Conservation (phyloP, 163 green algal species). For the Volvox carteri region DNA sequence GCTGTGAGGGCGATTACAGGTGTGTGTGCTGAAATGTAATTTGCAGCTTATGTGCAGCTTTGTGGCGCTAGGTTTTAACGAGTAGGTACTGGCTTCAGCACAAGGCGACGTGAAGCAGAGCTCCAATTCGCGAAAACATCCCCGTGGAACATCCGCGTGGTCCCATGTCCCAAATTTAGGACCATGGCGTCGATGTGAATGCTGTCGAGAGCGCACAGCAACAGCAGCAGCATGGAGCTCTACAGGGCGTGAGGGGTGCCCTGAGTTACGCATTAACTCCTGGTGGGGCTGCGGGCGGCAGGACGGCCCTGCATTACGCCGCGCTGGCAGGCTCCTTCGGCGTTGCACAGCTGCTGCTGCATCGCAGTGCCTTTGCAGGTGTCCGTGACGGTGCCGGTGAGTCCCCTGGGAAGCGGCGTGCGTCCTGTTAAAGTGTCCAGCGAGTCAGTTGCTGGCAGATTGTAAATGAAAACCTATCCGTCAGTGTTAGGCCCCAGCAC, state of each 20-base stretch:
- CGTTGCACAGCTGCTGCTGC: slow-evolving; percentile 31
- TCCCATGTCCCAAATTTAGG: no score
- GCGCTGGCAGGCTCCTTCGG: slow-evolving; percentile 40
- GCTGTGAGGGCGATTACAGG: no score
- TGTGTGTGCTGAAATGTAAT: no score
- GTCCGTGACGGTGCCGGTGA: slow-evolving; percentile 43
- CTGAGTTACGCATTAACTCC: not conserved
- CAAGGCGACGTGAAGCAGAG: no score
- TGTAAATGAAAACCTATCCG: no score
- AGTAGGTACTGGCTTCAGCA: no score
- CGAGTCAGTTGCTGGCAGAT: no score
- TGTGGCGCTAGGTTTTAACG: no score
- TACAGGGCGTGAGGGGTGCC: not conserved
- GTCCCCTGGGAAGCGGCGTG: not conserved
- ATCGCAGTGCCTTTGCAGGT: slow-evolving; percentile 33
- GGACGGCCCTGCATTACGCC: slow-evolving; percentile 38
- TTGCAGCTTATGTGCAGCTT: no score
- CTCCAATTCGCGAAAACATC: no score
- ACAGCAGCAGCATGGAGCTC: not conserved
- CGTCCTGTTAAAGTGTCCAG: not conserved
- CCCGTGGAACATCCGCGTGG: no score
- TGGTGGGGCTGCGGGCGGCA: not conserved
- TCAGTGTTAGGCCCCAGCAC: no score
- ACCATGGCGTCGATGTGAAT: slow-evolving; percentile 43
- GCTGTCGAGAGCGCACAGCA: slow-evolving; percentile 5